A percentile compares a stretch with the other conserved stretches of the same genome.
Conservation (phyloP, 2,329 filamentous ascomycete species). For the Penicillium glabrum region DNA sequence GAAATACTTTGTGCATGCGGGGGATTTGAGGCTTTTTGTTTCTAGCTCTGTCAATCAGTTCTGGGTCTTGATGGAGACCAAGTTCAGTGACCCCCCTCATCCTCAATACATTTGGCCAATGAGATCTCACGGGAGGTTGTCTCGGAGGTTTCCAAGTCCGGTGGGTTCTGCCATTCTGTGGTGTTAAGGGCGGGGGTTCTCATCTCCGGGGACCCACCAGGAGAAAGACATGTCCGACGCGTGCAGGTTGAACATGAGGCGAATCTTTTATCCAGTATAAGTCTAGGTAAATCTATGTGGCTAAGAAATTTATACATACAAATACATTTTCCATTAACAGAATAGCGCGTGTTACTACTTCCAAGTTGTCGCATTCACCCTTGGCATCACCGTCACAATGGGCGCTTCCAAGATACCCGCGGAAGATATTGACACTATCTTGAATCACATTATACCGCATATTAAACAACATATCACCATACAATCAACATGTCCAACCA, state of each 20-base stretch:
- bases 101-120: neutral
- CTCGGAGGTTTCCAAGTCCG: conserved; percentile 1
- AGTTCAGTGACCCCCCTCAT: neutral
- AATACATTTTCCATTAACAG: no score
- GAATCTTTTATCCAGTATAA: neutral
- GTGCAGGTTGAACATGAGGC: neutral
- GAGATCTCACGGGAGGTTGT: neutral
- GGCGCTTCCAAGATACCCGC: no score
- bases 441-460: no score
- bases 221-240: neutral
- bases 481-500: no score
- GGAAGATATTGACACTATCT: no score
- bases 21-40: conserved; percentile 5
- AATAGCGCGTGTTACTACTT: no score
- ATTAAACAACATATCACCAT: no score
- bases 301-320: no score
- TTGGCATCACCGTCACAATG: no score
- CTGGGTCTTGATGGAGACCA: conserved; percentile 4
- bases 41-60: neutral
- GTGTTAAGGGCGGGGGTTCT: neutral
- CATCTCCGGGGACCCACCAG: neutral
- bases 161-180: neutral
- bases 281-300: neutral
- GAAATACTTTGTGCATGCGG: conserved; percentile 9
- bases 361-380: no score